Evolutionary conservation across 176 grass and related monocot species (phyloP), one percentile per base, ranked within the genome.

Genomic region (Pontederia paniculata): DNA sequence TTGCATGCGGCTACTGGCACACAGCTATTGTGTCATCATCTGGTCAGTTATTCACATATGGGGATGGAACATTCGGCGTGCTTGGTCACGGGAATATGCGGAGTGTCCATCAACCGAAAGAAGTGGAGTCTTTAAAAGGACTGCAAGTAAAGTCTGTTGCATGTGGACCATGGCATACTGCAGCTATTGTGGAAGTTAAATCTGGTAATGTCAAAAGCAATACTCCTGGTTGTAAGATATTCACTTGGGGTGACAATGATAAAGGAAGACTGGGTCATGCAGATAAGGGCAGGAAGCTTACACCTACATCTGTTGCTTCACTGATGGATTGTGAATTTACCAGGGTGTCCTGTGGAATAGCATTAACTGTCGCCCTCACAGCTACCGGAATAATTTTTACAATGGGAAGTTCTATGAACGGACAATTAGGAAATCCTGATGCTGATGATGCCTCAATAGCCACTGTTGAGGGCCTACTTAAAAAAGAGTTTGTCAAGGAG

Each of bases 241-340:
- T 90, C 76, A 90, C 91, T 53, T 97, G 91, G 91, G 91, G 91
- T 0, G 86, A 97, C 56, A 84, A 74, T 12, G 91, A 97, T 70
- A 77, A 78, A 53, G 86, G 86, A 65, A 90, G 79, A 70, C 67
- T 97, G 16, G 91, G 86, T 49, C 91, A 97, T 71, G 56, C 66
- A 23, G 82, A 87, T 57, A 78, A 68, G 62, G 71, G 84, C 17
- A 81, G 66, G 58, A 97, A 87, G 51, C 71, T 87, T 49, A 20
- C 75, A 9, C 91, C 91, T 16, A 87, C 82, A 50, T 77, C 77
- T 19, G 74, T 97, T 17, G 86, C 81, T 60, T 80, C 82, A 58
- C 91, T 97, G 13, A 58, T 60, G 2, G 77, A 78, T 63, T 81
- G 81, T 64, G 86, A 97, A 78, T 84, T 90, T 87, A 31, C 81